A percentile compares a stretch with the other conserved stretches of the same genome.
These are phyloP conservation scores for Plenodomus lindquistii DNA, from an alignment of 2,329 filamentous ascomycete genomes.

Conservation along the genomic window DNA sequence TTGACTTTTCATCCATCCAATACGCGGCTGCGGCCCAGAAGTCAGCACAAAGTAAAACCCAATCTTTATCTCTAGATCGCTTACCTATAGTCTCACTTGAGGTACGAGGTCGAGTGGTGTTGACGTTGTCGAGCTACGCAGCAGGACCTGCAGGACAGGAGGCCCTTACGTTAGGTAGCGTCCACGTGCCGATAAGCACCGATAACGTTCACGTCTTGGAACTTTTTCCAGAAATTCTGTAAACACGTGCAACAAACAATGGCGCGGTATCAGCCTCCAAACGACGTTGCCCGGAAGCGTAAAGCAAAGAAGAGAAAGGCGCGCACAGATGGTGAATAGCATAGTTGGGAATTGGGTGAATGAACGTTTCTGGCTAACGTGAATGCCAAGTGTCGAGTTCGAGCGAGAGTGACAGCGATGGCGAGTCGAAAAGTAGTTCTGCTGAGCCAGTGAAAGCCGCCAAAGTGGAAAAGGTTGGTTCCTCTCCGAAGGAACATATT, in stretches of 20 bases:
- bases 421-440: conserved; percentile 7
- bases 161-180: too few species aligned
- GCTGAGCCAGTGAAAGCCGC: conserved; percentile 2
- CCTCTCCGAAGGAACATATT: not conserved
- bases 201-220: conserved; percentile 21
- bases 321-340: conserved; percentile 30
- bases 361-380: not conserved
- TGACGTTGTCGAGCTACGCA: too few species aligned
- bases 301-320: conserved; percentile 36
- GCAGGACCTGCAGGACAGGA: too few species aligned
- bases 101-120: too few species aligned
- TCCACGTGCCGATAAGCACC: conserved; percentile 36
- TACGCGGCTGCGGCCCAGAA: too few species aligned
- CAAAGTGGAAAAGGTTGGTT: not conserved
- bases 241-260: conserved; percentile 15
- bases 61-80: too few species aligned
- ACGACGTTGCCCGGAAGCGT: conserved; percentile 26
- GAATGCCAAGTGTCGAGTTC: conserved; percentile 36
- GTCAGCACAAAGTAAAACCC: too few species aligned
- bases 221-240: conserved; percentile 17
- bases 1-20: too few species aligned
- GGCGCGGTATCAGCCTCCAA: conserved; percentile 24
- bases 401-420: conserved; percentile 38
- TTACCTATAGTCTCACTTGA: too few species aligned
- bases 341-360: not conserved